Conservation (phyloP, 2,329 filamentous ascomycete species). For the Apiospora saccharicola region DNA sequence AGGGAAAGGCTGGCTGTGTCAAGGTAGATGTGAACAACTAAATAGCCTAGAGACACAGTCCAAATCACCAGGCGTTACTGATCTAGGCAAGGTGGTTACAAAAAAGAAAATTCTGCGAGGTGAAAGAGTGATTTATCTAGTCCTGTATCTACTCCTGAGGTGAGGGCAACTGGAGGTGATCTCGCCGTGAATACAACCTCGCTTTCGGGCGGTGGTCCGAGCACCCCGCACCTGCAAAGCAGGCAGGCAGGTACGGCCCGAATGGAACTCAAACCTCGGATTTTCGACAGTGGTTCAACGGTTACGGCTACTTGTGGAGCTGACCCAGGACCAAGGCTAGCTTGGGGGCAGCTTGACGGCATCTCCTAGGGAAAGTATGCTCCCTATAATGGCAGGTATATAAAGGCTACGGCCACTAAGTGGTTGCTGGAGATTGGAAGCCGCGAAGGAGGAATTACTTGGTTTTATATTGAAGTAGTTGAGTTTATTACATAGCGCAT, state of each 20-base stretch:
- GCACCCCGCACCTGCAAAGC: background rate
- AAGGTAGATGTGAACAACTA: background rate
- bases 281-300: background rate
- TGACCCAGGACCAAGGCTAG: background rate
- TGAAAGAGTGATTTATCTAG: background rate
- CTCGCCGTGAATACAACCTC: background rate
- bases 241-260: background rate
- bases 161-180: background rate
- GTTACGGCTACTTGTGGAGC: background rate
- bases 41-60: background rate
- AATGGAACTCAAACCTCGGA: background rate
- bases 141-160: background rate
- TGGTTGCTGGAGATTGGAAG: background rate
- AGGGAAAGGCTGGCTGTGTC: background rate
- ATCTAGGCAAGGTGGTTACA: background rate
- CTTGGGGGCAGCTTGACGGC: too few species aligned
- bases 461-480: too few species aligned
- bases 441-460: background rate
- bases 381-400: too few species aligned
- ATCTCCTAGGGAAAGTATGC: too few species aligned
- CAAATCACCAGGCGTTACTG: background rate
- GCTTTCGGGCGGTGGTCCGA: background rate
- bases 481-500: too few species aligned
- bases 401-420: background rate
- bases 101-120: background rate